Conservation (phyloP, 306 rosid genomes). For the Castanea mollissima region DNA sequence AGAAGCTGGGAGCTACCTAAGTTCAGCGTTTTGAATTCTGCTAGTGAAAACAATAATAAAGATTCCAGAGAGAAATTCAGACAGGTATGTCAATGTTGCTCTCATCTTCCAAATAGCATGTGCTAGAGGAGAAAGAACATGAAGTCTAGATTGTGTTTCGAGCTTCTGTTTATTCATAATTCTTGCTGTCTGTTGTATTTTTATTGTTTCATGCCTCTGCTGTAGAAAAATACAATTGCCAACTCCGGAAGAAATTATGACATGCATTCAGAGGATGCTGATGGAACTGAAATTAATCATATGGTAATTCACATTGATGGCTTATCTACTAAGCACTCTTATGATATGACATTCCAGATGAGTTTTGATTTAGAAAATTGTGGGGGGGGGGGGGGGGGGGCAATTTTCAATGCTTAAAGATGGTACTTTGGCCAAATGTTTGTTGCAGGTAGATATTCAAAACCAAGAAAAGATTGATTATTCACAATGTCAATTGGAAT, state of each 20-base stretch:
- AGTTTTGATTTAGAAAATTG: conserved; percentile 11
- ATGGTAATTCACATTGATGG: conserved; percentile 22
- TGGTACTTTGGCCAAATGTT: conserved; percentile 15
- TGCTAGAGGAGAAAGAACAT: background rate
- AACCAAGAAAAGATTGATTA: conserved; percentile 14
- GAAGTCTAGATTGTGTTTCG: background rate
- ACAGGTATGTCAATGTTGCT: conserved; percentile 36
- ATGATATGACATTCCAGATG: conserved; percentile 15
- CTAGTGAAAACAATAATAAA: conserved; percentile 19
- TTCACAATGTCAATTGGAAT: conserved; percentile 27
- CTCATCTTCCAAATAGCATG: conserved; percentile 10
- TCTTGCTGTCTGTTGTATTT: conserved; percentile 13
- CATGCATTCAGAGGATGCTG: conserved; percentile 27
- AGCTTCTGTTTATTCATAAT: conserved; percentile 6
- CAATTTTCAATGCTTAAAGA: conserved; percentile 17
- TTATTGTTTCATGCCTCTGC: conserved; percentile 6
- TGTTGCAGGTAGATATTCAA: conserved; percentile 25
- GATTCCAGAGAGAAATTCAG: conserved; percentile 18
- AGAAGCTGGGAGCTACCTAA: conserved; percentile 46
- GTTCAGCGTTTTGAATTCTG: conserved; percentile 22
- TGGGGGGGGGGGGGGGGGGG: too few relatives aligned
- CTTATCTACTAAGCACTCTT: conserved; percentile 3
- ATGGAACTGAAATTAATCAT: conserved; percentile 15
- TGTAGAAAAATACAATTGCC: conserved; percentile 31
- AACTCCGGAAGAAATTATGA: conserved; percentile 18